Evolutionary conservation across 2,329 filamentous ascomycete genomes (phyloP), one percentile per base, ranked within the genome.

Genomic region (Microsporum canis): DNA sequence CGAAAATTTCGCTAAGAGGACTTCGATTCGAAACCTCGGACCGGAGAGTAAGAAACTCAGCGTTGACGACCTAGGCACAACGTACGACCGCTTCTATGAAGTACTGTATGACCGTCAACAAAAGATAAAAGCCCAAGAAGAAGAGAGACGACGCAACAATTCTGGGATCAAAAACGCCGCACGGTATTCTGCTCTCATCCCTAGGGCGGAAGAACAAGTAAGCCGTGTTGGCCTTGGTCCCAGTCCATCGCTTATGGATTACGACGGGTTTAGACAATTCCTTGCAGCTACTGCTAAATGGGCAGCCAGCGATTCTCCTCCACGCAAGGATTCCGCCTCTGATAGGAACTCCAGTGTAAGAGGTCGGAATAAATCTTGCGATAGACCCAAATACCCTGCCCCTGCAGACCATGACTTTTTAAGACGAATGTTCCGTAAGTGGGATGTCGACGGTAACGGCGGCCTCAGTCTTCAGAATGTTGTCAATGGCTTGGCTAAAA

Each of bases 371-470:
- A 77, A 73, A 59, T 69, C 78, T 10, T 85, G 83, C 80, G 84
- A 85, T 10, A 74, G 74, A 58, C 80, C 80, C 14, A 58, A 65
- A 34, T 55, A 55, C 31, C 82, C 84, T 0, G 83, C 87, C 65
- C 91, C 94, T 4, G 89, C 92, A 5, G 89, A 97, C 63, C 92
- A 99, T 68, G 94, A 97, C 69, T 99, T 99, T 69, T 85, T 99
- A 80, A 85, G 84, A 71, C 84, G 92, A 8, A 76, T 99, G 14
- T 99, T 95, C 76, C 82, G 82, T 63, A 87, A 88, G 63, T 99
- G 94, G 94, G 90, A 96, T 70, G 82, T 84, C 3, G 88, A 91
- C 64, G 84, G 84, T 59, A 85, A 82, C 34, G 87, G 86, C n/a
- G 85, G 87, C 1, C 76, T 99, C 64, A 95, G 86, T 17, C 77